These are phyloP conservation scores for Helichrysum umbraculigerum DNA, from an alignment of 129 eudicot species.

Conservation along the genomic window DNA sequence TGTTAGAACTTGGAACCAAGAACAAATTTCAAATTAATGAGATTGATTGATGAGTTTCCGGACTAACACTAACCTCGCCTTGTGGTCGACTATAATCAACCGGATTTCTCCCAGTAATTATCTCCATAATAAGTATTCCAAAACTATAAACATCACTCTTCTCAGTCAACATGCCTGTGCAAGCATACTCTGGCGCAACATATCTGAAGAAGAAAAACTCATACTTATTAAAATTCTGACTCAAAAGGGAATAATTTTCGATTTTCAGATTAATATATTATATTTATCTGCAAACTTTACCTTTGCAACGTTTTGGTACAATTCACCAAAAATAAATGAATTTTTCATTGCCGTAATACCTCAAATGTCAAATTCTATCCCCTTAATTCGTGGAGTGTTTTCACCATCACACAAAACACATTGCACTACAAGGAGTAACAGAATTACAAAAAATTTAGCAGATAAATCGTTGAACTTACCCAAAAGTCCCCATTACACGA, in stretches of 20 bases:
- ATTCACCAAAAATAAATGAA: not conserved
- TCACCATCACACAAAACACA: not conserved
- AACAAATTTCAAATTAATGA: not conserved
- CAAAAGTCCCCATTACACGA: constrained; percentile 99
- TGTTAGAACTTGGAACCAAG: constrained; percentile 3
- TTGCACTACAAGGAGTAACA: not conserved
- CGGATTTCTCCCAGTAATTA: constrained; percentile 86
- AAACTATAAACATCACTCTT: constrained; percentile 96
- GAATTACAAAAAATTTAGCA: not conserved
- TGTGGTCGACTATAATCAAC: constrained; percentile 89
- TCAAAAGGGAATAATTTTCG: not conserved
- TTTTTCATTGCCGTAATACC: not conserved
- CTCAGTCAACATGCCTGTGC: constrained; percentile 97
- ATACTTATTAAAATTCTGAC: not conserved
- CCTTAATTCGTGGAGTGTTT: not conserved
- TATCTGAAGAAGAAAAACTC: constrained; percentile 48
- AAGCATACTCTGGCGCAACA: constrained; percentile 98
- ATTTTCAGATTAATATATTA: constrained; percentile 15
- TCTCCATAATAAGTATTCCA: constrained; percentile 95
- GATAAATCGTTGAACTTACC: constrained; percentile 50
- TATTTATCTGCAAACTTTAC: not conserved
- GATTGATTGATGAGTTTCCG: not conserved
- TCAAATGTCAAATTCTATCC: not conserved
- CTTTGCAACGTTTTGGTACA: not conserved
- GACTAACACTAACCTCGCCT: constrained; percentile 64